A percentile compares a stretch with the other conserved stretches of the same genome.
Evolutionary conservation across 1,284 basidiomycete species (phyloP).

Genomic region (Tremellales sp.): DNA sequence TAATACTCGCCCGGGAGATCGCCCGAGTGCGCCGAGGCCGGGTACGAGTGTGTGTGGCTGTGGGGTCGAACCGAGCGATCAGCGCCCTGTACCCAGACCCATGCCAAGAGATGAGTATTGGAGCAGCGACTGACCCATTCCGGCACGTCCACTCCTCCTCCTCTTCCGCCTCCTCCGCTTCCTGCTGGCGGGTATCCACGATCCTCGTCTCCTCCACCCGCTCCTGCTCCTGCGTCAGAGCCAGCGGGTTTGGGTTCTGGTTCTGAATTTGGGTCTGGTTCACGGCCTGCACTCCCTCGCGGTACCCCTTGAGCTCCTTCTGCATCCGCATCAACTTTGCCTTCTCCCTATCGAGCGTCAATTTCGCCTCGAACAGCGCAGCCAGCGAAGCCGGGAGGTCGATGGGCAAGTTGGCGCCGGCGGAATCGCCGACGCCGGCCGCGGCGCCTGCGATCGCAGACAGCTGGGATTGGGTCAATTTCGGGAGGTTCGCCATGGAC

Average conservation of each 20-base stretch:
- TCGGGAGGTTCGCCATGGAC: slow-evolving; percentile 35
- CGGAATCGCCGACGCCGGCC: slow-evolving; percentile 33
- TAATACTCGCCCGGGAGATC: slow-evolving; percentile 29
- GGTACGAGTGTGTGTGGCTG: slow-evolving; percentile 18
- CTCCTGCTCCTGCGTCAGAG: slow-evolving; percentile 1
- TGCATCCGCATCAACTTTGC: slow-evolving; percentile 47
- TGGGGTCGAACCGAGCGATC: neutral
- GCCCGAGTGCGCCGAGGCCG: slow-evolving; percentile 24
- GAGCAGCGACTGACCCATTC: slow-evolving; percentile 19
- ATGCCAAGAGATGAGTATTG: neutral
- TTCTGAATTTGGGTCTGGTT: neutral
- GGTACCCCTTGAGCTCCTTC: slow-evolving; percentile 45
- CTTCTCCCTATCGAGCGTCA: slow-evolving; percentile 47
- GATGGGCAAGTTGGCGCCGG: slow-evolving; percentile 23
- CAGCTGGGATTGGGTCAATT: slow-evolving; percentile 38
- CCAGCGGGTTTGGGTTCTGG: neutral
- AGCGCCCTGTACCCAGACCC: neutral
- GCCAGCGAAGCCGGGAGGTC: slow-evolving; percentile 44
- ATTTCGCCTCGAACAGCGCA: slow-evolving; percentile 47
- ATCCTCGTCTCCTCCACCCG: neutral
- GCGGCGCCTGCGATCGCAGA: slow-evolving; percentile 40
- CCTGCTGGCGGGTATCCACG: slow-evolving; percentile 21
- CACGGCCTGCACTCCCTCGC: slow-evolving; percentile 29
- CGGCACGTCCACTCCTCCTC: slow-evolving; percentile 41
- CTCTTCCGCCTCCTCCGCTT: slow-evolving; percentile 28